Conservation (phyloP, 257 asterid species). For the Plectranthus barbatus region DNA sequence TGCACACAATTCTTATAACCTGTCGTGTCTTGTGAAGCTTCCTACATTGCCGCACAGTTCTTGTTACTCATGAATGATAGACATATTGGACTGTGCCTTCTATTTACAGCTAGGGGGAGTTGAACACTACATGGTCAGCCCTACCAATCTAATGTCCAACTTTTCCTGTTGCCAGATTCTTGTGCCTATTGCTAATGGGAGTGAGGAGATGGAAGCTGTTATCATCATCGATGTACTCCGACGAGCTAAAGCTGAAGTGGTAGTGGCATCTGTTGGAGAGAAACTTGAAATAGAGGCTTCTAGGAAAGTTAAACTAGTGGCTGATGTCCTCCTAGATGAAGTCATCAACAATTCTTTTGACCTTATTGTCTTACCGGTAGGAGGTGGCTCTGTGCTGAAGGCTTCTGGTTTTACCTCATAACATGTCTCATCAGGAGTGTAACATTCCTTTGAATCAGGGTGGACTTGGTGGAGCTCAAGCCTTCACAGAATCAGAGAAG, state of each 20-base stretch:
- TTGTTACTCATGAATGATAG: neutral
- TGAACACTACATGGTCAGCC: neutral
- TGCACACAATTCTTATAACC: neutral
- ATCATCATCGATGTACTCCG: constrained; percentile 80
- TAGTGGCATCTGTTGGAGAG: constrained; percentile 78
- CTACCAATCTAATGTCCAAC: neutral
- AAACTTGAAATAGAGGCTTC: constrained; percentile 76
- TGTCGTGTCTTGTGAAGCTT: too few relatives aligned
- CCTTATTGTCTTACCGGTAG: constrained; percentile 79
- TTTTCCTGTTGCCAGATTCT: constrained; percentile 49
- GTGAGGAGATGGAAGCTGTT: constrained; percentile 96
- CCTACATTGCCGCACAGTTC: neutral
- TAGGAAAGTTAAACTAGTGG: constrained; percentile 81
- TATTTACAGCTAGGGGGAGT: neutral
- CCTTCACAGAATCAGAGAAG: constrained; percentile 71
- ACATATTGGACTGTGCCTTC: neutral
- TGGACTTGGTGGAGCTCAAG: constrained; percentile 94
- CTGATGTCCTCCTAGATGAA: constrained; percentile 79
- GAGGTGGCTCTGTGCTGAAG: constrained; percentile 10
- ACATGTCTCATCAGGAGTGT: neutral
- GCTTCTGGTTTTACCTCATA: neutral
- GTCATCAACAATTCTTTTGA: constrained; percentile 52
- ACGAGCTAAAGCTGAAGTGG: constrained; percentile 79
- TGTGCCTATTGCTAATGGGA: constrained; percentile 93
- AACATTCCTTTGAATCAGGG: constrained; percentile 40